Conservation (phyloP, 148 eudicot species). For the Mesembryanthemum crystallinum region DNA sequence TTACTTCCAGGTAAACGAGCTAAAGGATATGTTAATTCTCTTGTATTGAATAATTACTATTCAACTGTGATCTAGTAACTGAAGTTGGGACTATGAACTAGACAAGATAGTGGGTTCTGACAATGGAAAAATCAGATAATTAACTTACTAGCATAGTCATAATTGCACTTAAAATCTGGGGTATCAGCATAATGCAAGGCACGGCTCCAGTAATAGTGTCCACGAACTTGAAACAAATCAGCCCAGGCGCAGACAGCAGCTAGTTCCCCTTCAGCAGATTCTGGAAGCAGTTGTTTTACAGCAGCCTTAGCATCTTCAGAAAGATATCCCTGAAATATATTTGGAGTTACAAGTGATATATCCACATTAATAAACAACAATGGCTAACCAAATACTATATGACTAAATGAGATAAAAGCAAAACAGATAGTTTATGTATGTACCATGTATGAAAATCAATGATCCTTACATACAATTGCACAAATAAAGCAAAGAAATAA, state of each 20-base stretch:
- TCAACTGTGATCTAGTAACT: background rate
- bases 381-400: too few species aligned
- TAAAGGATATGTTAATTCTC: background rate
- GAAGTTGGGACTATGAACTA: background rate
- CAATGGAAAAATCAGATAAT: background rate
- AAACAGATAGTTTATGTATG: too few species aligned
- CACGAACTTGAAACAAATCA: constrained; percentile 58
- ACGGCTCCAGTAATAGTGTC: constrained; percentile 75
- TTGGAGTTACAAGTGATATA: background rate
- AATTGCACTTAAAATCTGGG: constrained; percentile 92
- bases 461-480: too few species aligned
- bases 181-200: constrained; percentile 86
- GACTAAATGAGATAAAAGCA: too few species aligned
- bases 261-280: constrained; percentile 74
- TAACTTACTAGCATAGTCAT: constrained; percentile 71
- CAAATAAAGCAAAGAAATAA: too few species aligned
- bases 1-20: too few species aligned
- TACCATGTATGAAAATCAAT: too few species aligned
- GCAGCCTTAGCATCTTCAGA: constrained; percentile 62
- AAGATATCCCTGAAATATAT: constrained; percentile 59
- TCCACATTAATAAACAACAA: background rate
- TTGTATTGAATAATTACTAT: background rate
- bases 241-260: constrained; percentile 90
- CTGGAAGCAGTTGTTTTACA: constrained; percentile 77
- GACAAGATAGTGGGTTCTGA: background rate